Base-by-base conservation (phyloP, 2,329 filamentous ascomycete species). In the Fusarium sublunatum region DNA sequence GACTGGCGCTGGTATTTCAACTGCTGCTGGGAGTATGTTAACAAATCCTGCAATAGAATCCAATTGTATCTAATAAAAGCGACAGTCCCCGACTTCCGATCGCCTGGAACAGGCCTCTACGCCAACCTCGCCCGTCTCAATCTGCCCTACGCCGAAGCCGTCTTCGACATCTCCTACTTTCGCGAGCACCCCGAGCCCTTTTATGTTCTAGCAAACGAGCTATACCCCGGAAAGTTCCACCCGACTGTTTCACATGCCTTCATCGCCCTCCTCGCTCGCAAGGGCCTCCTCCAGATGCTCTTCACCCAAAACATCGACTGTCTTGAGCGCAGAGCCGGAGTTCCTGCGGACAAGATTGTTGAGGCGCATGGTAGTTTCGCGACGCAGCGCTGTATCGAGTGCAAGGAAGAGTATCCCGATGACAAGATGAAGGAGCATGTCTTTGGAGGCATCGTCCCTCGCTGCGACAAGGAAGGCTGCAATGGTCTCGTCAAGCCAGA, bases 281-380 rank as follows among this genome's bases (percentile, higher is more conserved):
- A 96, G 77, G 87, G 86, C 5, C 80, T 94, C 36, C 80, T 99
- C 24, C 80, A 90, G 65, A 95, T 93, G 81, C 86, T 95, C 49
- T 99, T 98, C 76, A 97, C 95, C 0, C 95, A 99, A 74, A 99
- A 99, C 73, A 98, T 99, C 67, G 95, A 99, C 78, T 97, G 93
- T 71, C 83, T 99, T 11, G 95, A 99, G 78, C 87, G 93, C 22
- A 84, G 86, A 67, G 95, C 94, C 11, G 95, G 95, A 25, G 88
- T 99, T 1, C 91, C 93, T 0, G 83, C 81, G 0, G 88, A 94
- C 3, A 88, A 86, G 75, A 93, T 99, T 45, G 83, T 99, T 29
- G 94, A 98, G 77, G 95, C 95, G 0, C 95, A 99, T 75, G 95
- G 95, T 41, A 97, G 92, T 74, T 99, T 98, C 74, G 94, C 94